Evolutionary conservation across 208 protist genomes (phyloP).

Genomic region (Angomonas deanei): DNA sequence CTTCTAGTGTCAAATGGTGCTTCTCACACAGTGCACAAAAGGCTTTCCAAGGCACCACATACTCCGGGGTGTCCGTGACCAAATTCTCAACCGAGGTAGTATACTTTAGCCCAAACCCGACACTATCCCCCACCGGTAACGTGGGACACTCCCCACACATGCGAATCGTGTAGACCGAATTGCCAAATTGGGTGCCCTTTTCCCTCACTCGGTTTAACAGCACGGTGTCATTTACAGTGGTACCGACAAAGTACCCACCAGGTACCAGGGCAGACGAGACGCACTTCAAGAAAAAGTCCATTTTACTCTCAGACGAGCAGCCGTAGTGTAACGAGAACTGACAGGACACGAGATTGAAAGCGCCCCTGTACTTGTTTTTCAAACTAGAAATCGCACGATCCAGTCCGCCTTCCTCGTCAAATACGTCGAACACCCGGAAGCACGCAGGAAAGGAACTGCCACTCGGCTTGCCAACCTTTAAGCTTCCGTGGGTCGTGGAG

Average conservation of each 20-base stretch:
- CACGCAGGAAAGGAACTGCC: slow-evolving; percentile 41
- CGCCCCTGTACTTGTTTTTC: background rate
- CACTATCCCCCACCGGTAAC: background rate
- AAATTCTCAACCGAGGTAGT: slow-evolving; percentile 51
- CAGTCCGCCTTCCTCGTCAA: slow-evolving; percentile 31
- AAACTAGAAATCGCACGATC: slow-evolving; percentile 14
- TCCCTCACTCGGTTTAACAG: slow-evolving; percentile 26
- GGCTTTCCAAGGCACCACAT: slow-evolving; percentile 56
- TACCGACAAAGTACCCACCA: slow-evolving; percentile 67
- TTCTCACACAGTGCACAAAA: slow-evolving; percentile 14
- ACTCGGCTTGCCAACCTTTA: slow-evolving; percentile 25
- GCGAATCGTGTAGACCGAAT: slow-evolving; percentile 35
- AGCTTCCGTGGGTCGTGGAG: slow-evolving; percentile 51
- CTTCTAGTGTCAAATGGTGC: background rate
- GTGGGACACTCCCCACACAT: slow-evolving; percentile 25
- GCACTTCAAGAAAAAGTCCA: slow-evolving; percentile 40
- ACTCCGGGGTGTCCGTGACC: slow-evolving; percentile 63
- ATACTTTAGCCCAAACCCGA: slow-evolving; percentile 58
- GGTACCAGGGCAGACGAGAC: slow-evolving; percentile 31
- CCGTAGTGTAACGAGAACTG: slow-evolving; percentile 87
- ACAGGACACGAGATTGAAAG: slow-evolving; percentile 59
- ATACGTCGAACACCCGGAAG: slow-evolving; percentile 66
- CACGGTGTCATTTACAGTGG: slow-evolving; percentile 57
- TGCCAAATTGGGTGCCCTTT: slow-evolving; percentile 37
- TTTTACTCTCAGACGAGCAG: slow-evolving; percentile 28